Percentiles rank a stretch among this genome's conserved stretches.
phyloP scores from a whole-genome alignment of 257 asterid species.

The Cordia subcordata region DNA sequence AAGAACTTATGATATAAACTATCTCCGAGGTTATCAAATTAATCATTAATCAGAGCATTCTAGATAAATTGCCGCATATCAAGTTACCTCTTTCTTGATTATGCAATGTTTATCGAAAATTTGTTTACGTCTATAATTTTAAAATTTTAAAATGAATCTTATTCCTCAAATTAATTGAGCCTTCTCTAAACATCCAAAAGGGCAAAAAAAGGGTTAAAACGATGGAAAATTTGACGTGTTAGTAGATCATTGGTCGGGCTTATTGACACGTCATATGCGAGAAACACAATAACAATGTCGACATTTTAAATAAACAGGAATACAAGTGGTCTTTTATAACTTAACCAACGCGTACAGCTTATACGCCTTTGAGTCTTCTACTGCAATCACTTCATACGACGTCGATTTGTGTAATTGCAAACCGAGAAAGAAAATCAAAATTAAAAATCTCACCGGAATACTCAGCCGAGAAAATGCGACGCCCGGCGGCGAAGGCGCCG shows the following conservation, averaged over 20 bases:
- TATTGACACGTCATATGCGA: background rate
- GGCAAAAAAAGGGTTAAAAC: too few relatives aligned
- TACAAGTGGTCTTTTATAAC: background rate
- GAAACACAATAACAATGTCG: conserved; percentile 3
- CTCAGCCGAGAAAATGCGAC: conserved; percentile 47
- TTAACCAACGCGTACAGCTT: conserved; percentile 5
- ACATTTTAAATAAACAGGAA: conserved; percentile 1
- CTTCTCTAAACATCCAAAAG: too few relatives aligned
- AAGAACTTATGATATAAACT: too few relatives aligned
- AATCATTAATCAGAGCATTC: too few relatives aligned
- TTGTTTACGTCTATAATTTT: background rate
- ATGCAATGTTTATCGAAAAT: too few relatives aligned
- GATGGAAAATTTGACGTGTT: too few relatives aligned
- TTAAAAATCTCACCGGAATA: background rate
- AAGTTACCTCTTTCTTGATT: too few relatives aligned
- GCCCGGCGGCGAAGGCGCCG: conserved; percentile 45
- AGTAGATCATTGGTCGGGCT: too few relatives aligned
- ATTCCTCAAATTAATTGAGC: background rate
- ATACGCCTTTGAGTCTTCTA: background rate
- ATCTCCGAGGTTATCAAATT: too few relatives aligned
- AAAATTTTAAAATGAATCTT: background rate
- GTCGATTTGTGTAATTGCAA: background rate
- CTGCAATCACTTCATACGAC: background rate
- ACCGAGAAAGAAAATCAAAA: too few relatives aligned
- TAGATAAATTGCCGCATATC: too few relatives aligned